phyloP scores from a whole-genome alignment of 2,329 filamentous ascomycete genomes.

The Cladosporium sp. region DNA sequence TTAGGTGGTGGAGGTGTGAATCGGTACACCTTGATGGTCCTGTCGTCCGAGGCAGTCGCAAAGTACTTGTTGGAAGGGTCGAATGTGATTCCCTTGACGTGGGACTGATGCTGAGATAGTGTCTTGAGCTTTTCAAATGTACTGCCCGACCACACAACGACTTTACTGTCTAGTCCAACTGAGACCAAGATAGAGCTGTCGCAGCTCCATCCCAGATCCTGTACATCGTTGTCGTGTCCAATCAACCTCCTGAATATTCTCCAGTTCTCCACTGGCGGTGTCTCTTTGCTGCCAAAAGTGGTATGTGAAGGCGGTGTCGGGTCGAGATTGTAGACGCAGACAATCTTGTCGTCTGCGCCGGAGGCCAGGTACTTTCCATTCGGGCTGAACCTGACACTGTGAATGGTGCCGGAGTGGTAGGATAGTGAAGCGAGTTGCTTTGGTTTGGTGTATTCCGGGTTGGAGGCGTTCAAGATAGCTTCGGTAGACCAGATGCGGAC shows the following conservation, averaged over 20 bases:
- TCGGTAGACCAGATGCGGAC: conserved; percentile 98
- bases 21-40: conserved; percentile 92
- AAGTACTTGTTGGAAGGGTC: conserved; percentile 99
- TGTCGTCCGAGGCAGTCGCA: conserved; percentile 93
- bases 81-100: conserved; percentile 98
- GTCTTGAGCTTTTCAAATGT: conserved; percentile 98
- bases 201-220: conserved; percentile 94
- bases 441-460: conserved; percentile 67
- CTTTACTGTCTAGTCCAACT: conserved; percentile 93
- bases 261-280: conserved; percentile 95
- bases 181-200: conserved; percentile 95
- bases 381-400: conserved; percentile 92
- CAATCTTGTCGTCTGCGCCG: conserved; percentile 97
- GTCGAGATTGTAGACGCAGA: conserved; percentile 92
- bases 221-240: conserved; percentile 97
- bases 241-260: conserved; percentile 89
- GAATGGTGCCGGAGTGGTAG: conserved; percentile 95
- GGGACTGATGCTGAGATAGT: conserved; percentile 85
- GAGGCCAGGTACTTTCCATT: conserved; percentile 94
- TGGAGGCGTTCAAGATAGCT: conserved; percentile 75
- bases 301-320: conserved; percentile 70
- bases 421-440: conserved; percentile 97
- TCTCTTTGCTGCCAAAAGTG: conserved; percentile 81
- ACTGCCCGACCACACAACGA: conserved; percentile 96
- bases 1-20: conserved; percentile 90